phyloP scores from a whole-genome alignment of 2,329 filamentous ascomycete species.

The Cytospora piceicola region DNA sequence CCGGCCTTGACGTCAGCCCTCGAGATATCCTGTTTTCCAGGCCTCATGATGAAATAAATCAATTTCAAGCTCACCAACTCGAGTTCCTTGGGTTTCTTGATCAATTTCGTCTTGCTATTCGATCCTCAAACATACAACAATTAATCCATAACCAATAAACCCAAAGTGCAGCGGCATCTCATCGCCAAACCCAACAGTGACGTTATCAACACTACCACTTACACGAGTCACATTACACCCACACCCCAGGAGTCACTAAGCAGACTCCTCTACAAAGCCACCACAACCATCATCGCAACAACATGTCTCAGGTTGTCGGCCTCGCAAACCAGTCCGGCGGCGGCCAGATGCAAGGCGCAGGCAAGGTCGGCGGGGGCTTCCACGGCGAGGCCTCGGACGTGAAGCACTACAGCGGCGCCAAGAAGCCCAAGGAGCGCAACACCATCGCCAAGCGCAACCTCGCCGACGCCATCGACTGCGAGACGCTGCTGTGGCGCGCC shows the following conservation, averaged over 20 bases:
- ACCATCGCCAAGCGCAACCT: conserved; percentile 47
- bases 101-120: background rate
- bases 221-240: conserved; percentile 1
- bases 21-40: conserved; percentile 30
- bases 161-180: background rate
- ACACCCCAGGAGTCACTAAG: background rate
- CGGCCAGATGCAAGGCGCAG: conserved; percentile 5
- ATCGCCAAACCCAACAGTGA: background rate
- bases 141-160: background rate
- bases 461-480: conserved; percentile 42
- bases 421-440: conserved; percentile 39
- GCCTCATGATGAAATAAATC: conserved; percentile 25
- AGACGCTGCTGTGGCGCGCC: conserved; percentile 45
- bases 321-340: conserved; percentile 12
- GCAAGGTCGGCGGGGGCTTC: conserved; percentile 27
- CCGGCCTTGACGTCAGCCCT: conserved; percentile 29
- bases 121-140: background rate
- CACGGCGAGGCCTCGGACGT: conserved; percentile 29
- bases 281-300: background rate
- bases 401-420: conserved; percentile 33
- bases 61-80: background rate
- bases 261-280: background rate
- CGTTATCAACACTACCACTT: conserved; percentile 2
- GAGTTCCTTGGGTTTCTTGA: background rate
- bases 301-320: background rate